A percentile compares a stretch with the other conserved stretches of the same genome.
These are phyloP conservation scores for Asterionellopsis glacialis DNA, from an alignment of 108 stramenopile genomes.

Conservation along the genomic window DNA sequence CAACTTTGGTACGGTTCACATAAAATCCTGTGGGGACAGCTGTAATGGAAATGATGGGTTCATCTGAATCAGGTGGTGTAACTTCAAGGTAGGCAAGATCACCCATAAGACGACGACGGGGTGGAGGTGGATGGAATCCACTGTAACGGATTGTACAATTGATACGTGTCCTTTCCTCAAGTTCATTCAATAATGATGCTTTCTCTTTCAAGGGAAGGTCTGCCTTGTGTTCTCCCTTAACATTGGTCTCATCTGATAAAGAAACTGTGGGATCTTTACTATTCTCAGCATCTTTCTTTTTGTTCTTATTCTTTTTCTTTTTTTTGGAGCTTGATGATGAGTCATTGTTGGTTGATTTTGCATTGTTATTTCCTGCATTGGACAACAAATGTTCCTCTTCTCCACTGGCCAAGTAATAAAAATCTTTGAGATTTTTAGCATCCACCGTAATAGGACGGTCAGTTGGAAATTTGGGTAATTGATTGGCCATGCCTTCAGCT, in stretches of 20 bases:
- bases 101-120: constrained; percentile 77
- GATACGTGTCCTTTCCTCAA: constrained; percentile 45
- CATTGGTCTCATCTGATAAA: neutral
- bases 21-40: constrained; percentile 85
- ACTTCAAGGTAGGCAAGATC: constrained; percentile 95
- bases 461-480: constrained; percentile 25
- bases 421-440: constrained; percentile 53
- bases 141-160: constrained; percentile 50
- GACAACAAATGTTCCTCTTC: constrained; percentile 50
- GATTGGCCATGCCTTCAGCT: constrained; percentile 4
- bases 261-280: constrained; percentile 5
- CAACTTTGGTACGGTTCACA: constrained; percentile 66
- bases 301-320: constrained; percentile 48
- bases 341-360: neutral
- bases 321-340: constrained; percentile 20
- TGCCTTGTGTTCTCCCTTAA: neutral
- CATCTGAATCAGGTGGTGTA: constrained; percentile 36
- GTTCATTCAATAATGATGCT: constrained; percentile 45
- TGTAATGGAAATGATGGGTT: constrained; percentile 64
- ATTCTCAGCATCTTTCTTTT: constrained; percentile 21
- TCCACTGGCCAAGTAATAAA: constrained; percentile 69
- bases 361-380: constrained; percentile 6
- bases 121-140: constrained; percentile 89
- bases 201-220: constrained; percentile 2
- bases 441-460: constrained; percentile 22